Base-by-base conservation (phyloP, 345 rosid species). In the Atalantia buxifolia region DNA sequence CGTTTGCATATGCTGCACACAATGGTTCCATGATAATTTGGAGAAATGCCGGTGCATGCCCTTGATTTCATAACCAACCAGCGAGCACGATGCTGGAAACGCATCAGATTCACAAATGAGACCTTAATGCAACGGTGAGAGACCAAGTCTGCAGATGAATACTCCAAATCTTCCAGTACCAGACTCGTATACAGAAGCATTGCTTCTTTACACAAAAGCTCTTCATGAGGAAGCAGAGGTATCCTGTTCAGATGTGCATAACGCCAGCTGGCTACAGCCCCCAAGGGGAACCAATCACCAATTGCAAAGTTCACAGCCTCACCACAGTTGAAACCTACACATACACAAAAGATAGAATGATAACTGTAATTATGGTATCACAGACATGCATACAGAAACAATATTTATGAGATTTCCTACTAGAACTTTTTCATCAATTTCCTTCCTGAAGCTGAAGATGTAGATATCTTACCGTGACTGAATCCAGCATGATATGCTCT, bases 281-380 rank as follows among this genome's bases (percentile, higher is more conserved):
- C 98, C 69, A 92, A 82, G 78, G 94, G 91, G 85, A 97, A 97
- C 99, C 99, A 97, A 79, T 97, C 96, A 71, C 94, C 93, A 87
- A 89, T 92, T 31, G 98, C 99, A 85, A 97, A 97, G 85, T 97
- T 97, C 81, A 97, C 99, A 74, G 99, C 99, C 90, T 97, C 99
- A 6, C 99, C 99, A 79, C 99, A 97, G 83, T 97, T 97, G 82
- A 97, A 97, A 66, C 99, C 99, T 97, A 69, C 55, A 87, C 16
- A n/a, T 77, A 71, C 55, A 79, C 65, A 62, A 40, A 71, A 67
- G 76, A 68, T 73, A 65, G 31, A 19, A 65, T 2, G 2, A 72
- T n/a, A 42, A 5, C 10, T 9, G 61, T 45, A 36, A 75, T 63
- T 55, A n/a, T 14, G 14, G 40, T 30, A 71, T 16, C 22, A 69